phyloP scores from a whole-genome alignment of 208 protist genomes.

The Wallacemonas rigidus region DNA sequence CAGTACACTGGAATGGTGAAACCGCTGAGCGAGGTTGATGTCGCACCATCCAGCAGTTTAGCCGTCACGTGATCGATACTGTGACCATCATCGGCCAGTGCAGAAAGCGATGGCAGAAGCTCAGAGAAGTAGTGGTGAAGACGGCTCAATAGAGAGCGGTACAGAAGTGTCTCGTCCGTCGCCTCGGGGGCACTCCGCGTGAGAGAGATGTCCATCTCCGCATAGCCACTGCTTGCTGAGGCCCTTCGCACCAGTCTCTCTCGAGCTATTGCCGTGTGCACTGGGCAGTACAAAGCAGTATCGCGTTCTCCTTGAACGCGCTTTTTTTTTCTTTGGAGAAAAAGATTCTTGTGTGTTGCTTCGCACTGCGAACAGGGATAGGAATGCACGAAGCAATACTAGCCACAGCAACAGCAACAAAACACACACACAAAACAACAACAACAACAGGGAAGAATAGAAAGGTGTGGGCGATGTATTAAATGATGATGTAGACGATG shows the following conservation, averaged over 20 bases:
- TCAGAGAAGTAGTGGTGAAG: background rate
- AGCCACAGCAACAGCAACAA: too few species aligned
- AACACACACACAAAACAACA: too few species aligned
- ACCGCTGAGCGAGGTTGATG: background rate
- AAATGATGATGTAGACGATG: too few species aligned
- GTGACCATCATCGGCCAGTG: slow-evolving; percentile 5
- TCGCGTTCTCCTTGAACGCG: too few species aligned
- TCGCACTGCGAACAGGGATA: too few species aligned
- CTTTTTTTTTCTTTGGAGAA: too few species aligned
- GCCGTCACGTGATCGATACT: slow-evolving; percentile 7
- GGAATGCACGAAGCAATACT: too few species aligned
- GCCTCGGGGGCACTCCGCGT: background rate
- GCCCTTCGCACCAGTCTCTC: background rate
- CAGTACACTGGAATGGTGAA: slow-evolving; percentile 9
- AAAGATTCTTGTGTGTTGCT: too few species aligned
- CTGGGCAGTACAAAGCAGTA: background rate
- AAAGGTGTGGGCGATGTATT: too few species aligned
- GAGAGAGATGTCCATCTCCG: background rate
- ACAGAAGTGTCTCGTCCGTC: background rate
- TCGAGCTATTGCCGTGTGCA: background rate
- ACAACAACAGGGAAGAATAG: too few species aligned
- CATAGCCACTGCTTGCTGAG: background rate
- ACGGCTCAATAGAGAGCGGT: background rate
- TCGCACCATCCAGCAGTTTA: background rate
- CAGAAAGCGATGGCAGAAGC: background rate